Evolutionary conservation across 2,329 filamentous ascomycete species (phyloP).

Genomic region (Aspergillus texensis): DNA sequence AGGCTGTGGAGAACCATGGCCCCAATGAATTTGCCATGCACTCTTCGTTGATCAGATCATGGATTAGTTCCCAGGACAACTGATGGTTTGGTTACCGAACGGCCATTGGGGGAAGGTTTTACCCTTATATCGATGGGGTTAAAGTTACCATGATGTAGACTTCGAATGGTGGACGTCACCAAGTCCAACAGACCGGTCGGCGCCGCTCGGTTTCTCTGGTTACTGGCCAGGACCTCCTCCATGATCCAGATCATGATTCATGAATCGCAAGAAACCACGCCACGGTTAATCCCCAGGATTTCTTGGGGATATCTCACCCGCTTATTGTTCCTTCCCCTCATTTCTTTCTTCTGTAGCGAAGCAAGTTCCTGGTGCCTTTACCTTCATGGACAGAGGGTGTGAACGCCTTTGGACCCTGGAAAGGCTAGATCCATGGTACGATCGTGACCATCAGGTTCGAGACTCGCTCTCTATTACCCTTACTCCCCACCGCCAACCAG

Average conservation of each 20-base stretch:
- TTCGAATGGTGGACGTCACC: constrained; percentile 25
- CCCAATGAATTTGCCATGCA: constrained; percentile 5
- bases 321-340: neutral
- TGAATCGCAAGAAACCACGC: neutral
- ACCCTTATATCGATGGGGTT: neutral
- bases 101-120: neutral
- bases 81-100: neutral
- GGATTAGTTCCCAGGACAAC: neutral
- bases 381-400: neutral
- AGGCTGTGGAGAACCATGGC: constrained; percentile 1
- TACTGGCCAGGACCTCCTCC: neutral
- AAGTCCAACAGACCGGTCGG: constrained; percentile 2
- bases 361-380: constrained; percentile 10
- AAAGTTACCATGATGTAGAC: constrained; percentile 5
- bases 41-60: neutral
- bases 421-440: constrained; percentile 1
- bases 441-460: neutral
- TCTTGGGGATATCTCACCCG: neutral
- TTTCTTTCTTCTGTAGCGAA: neutral
- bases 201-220: neutral
- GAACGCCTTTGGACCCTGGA: constrained; percentile 4
- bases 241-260: constrained; percentile 9
- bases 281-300: neutral
- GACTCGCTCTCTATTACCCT: neutral
- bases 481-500: neutral